phyloP scores from a whole-genome alignment of 2,329 filamentous ascomycete species.

The Ceratocystis albifundus region DNA sequence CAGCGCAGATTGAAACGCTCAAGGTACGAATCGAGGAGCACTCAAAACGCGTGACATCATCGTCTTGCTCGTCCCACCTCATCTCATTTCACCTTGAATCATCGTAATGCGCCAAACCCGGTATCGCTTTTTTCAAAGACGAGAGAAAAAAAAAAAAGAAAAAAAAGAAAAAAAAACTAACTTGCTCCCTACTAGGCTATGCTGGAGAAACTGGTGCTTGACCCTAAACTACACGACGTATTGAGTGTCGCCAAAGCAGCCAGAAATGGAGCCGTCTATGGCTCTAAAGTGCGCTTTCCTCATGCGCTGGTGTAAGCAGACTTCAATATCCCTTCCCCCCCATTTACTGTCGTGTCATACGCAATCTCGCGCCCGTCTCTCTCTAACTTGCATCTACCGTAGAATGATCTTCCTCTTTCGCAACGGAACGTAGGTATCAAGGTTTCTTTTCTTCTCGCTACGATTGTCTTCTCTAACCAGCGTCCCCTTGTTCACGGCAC shows the following conservation, averaged over 20 bases:
- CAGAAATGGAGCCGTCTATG: constrained; percentile 94
- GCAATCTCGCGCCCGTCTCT: background rate
- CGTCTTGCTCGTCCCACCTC: background rate
- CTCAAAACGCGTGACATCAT: constrained; percentile 12
- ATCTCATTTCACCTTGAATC: background rate
- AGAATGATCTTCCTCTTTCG: constrained; percentile 97
- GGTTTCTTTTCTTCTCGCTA: constrained; percentile 15
- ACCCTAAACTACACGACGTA: constrained; percentile 74
- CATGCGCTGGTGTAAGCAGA: constrained; percentile 68
- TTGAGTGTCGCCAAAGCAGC: constrained; percentile 82
- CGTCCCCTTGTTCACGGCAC: background rate
- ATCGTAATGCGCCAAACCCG: background rate
- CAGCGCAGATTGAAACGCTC: constrained; percentile 17
- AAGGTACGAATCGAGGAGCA: constrained; percentile 13
- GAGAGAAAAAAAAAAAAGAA: too few relatives aligned
- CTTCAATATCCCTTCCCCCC: constrained; percentile 30
- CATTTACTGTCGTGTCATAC: background rate
- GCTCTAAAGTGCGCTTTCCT: constrained; percentile 93
- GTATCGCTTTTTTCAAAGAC: background rate
- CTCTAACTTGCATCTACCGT: constrained; percentile 13
- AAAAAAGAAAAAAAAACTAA: background rate
- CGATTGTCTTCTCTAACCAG: constrained; percentile 8
- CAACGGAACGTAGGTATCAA: constrained; percentile 60
- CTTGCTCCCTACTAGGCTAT: constrained; percentile 40
- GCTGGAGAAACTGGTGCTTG: constrained; percentile 64